Conservation (phyloP, 441 rosid species). For the Gossypium davidsonii region DNA sequence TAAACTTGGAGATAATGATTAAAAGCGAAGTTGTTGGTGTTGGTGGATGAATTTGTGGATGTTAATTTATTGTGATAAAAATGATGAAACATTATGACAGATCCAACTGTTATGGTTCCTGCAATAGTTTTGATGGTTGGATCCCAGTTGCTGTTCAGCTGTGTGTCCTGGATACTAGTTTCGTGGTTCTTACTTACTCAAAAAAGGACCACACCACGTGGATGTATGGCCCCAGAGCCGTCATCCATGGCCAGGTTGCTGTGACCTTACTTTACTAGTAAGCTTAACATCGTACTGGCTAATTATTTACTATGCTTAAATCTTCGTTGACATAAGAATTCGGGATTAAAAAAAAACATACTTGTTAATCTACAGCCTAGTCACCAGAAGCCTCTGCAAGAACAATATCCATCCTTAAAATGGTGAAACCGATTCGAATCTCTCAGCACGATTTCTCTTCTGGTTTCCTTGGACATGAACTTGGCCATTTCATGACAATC, state of each 20-base stretch:
- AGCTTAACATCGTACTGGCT: too few species aligned
- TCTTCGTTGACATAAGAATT: too few species aligned
- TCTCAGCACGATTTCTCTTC: slow-evolving; percentile 53
- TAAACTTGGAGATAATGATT: background rate
- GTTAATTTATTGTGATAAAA: background rate
- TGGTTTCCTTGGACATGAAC: slow-evolving; percentile 46
- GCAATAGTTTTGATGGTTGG: slow-evolving; percentile 6
- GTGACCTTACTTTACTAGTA: background rate
- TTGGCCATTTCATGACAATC: slow-evolving; percentile 75
- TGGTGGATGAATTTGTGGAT: slow-evolving; percentile 2
- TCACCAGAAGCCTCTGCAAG: slow-evolving; percentile 82
- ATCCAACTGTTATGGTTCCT: slow-evolving; percentile 12
- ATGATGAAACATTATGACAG: slow-evolving; percentile 2
- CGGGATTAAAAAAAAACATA: too few species aligned
- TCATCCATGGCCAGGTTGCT: background rate
- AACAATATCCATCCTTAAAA: slow-evolving; percentile 58
- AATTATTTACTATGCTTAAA: too few species aligned
- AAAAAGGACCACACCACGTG: slow-evolving; percentile 20
- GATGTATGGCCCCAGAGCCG: background rate
- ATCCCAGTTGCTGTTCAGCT: slow-evolving; percentile 12
- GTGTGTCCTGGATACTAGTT: background rate
- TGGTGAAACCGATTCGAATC: slow-evolving; percentile 68
- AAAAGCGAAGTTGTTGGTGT: background rate
- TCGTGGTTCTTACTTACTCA: background rate
- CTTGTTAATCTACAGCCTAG: slow-evolving; percentile 3